Conservation (phyloP, 1,284 basidiomycete species). For the Rhodofomes roseus region DNA sequence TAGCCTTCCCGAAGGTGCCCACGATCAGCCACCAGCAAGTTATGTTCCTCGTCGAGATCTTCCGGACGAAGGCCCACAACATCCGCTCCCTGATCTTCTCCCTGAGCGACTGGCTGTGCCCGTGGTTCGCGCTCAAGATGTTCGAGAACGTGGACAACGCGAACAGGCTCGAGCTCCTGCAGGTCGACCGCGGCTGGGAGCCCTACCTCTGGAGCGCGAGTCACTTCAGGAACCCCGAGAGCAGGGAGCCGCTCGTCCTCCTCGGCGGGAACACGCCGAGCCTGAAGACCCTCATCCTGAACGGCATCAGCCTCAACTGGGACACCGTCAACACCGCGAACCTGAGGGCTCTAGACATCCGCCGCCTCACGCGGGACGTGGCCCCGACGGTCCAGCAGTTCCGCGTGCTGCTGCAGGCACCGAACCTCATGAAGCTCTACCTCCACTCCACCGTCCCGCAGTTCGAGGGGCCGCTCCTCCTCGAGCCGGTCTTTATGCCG, state of each 20-base stretch:
- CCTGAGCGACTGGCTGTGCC: constrained; percentile 46
- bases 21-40: background rate
- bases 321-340: constrained; percentile 39
- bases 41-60: background rate
- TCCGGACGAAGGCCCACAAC: constrained; percentile 21
- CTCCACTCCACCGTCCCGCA: constrained; percentile 57
- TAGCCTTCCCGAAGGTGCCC: constrained; percentile 9
- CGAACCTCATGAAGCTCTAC: constrained; percentile 36
- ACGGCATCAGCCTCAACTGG: constrained; percentile 59
- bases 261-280: constrained; percentile 43
- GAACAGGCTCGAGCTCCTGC: constrained; percentile 48
- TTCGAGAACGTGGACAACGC: constrained; percentile 38
- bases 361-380: constrained; percentile 47
- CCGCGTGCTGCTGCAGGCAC: constrained; percentile 39
- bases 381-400: constrained; percentile 46
- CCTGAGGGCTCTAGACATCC: constrained; percentile 56
- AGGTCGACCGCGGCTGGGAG: constrained; percentile 45
- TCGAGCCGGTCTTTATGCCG: constrained; percentile 38
- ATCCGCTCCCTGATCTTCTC: constrained; percentile 55
- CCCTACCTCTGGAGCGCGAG: background rate
- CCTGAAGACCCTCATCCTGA: constrained; percentile 46
- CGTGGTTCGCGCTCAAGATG: constrained; percentile 42
- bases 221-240: background rate
- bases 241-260: constrained; percentile 29
- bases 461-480: constrained; percentile 20